phyloP scores from a whole-genome alignment of 2,329 filamentous ascomycete species.

The Diaporthe citrichinensis region DNA sequence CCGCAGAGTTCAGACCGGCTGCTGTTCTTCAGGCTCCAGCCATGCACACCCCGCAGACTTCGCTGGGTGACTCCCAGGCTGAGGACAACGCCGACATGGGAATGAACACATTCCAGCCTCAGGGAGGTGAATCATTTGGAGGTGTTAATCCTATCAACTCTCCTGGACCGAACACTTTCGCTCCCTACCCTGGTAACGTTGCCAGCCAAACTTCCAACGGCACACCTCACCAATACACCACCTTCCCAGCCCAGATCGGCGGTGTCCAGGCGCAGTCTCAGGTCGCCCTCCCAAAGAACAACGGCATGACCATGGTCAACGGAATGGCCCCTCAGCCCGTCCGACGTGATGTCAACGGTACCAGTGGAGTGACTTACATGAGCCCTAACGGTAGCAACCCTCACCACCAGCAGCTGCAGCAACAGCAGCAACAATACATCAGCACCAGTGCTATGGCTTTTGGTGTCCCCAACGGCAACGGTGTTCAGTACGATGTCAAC shows the following conservation, averaged over 20 bases:
- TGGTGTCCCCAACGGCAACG: background rate
- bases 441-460: background rate
- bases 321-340: background rate
- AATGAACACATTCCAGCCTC: background rate
- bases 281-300: background rate
- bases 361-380: background rate
- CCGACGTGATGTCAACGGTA: background rate
- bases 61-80: background rate
- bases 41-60: background rate
- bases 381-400: background rate
- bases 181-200: background rate
- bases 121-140: background rate
- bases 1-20: constrained; percentile 8
- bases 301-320: constrained; percentile 4
- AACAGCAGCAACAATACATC: background rate
- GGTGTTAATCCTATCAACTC: background rate
- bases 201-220: background rate
- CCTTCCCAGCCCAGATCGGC: constrained; percentile 22
- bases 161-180: background rate
- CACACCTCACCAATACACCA: background rate
- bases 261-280: background rate
- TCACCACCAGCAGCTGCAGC: background rate
- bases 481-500: background rate
- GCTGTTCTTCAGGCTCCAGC: background rate
- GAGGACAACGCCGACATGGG: background rate